Base-by-base conservation (phyloP, 352 stramenopile genomes). In the Phytophthora boehmeriae region DNA sequence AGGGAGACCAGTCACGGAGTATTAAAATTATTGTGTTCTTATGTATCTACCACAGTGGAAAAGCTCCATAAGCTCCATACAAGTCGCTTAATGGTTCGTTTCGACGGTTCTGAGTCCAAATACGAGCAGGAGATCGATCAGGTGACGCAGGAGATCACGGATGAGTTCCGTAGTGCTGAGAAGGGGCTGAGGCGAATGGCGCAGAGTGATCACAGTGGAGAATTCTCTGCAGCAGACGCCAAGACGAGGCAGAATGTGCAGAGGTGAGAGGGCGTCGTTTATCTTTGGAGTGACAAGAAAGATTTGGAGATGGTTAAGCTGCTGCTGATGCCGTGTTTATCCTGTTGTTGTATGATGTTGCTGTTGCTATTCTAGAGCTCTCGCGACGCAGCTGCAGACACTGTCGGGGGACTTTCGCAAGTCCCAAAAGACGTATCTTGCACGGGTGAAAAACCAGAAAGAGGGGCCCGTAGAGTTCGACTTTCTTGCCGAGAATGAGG, bases 391-490 rank as follows among this genome's bases (percentile, higher is more conserved):
- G 66, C 83, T 99, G 5, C 98, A 99, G 82, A 89, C 93, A 44
- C 80, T 99, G 16, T 98, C 92, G 23, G 89, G 95, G 5, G 85
- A 95, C 20, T 99, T 99, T 74, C 88, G 98, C 49, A 96, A 97
- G 72, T 97, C 90, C 28, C 98, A 99, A 69, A 98, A 99, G 48
- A 98, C 99, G 58, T 99, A 99, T 64, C 73, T 99, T 19, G 79
- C 77, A 19, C 90, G 95, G 58, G 89, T 99, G 6, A 98, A 98
- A 68, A 89, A 95, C 28, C 97, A 99, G 77, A 99, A 99, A 73
- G 88, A 93, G 59, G 96, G 93, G n/a, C 86, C 90, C 5, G 92
- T 86, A 45, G 92, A 98, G 68, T 92, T 91, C 58, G 82, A 97
- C 71, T 98, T 98, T 72, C 57, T 96, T 9, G 86, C 80, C 22